A percentile compares a stretch with the other conserved stretches of the same genome.
These are phyloP conservation scores for Cladorrhinum samala DNA, from an alignment of 495 filamentous ascomycete species.

Conservation along the genomic window DNA sequence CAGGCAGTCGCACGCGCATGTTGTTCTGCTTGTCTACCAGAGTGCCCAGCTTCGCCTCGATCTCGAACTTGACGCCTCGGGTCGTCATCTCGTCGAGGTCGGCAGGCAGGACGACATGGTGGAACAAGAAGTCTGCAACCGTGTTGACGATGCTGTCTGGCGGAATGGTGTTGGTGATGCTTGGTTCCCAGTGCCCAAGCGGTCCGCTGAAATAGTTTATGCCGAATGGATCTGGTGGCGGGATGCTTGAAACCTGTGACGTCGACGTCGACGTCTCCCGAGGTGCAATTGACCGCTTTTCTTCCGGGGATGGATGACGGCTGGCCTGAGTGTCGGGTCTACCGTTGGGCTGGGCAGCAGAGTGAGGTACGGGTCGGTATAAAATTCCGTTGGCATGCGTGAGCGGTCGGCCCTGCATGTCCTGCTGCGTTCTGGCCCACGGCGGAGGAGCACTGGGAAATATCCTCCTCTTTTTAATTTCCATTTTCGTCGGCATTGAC, in stretches of 20 bases:
- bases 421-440: conserved; percentile 36
- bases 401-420: conserved; percentile 19
- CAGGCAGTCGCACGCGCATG: conserved; percentile 57
- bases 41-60: conserved; percentile 85
- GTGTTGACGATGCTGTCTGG: conserved; percentile 59
- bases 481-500: conserved; percentile 20
- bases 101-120: conserved; percentile 55
- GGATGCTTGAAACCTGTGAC: conserved; percentile 4
- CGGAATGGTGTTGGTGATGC: conserved; percentile 58
- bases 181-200: conserved; percentile 67
- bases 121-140: conserved; percentile 70
- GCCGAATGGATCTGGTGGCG: conserved; percentile 3
- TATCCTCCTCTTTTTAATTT: conserved; percentile 26
- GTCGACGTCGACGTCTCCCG: conserved; percentile 1
- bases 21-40: conserved; percentile 65
- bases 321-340: conserved; percentile 35
- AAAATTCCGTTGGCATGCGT: conserved; percentile 33
- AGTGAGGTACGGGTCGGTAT: conserved; percentile 26
- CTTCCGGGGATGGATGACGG: conserved; percentile 44
- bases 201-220: conserved; percentile 9
- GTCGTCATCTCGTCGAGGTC: conserved; percentile 48
- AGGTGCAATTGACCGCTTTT: conserved; percentile 30
- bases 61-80: conserved; percentile 69
- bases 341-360: conserved; percentile 31
- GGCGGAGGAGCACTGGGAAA: conserved; percentile 35